phyloP scores from a whole-genome alignment of 371 early-diverging fungal species.

The Rhizopus stolonifer region DNA sequence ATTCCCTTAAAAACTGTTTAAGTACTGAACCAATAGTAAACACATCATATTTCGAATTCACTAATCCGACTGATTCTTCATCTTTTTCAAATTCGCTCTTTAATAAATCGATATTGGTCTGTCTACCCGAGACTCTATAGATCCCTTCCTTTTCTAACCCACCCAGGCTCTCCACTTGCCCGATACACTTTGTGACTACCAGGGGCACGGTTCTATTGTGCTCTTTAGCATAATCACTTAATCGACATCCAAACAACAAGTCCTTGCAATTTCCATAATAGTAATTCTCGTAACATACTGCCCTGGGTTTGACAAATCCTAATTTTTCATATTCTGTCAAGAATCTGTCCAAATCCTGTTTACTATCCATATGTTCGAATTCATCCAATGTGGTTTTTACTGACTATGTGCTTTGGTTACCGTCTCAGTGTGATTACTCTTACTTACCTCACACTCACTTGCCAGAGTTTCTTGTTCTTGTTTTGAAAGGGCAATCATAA shows the following conservation, averaged over 20 bases:
- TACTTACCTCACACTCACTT: too few relatives aligned
- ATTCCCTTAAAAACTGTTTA: slow-evolving; percentile 63
- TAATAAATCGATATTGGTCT: slow-evolving; percentile 49
- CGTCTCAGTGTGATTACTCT: not conserved
- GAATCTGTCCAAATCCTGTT: slow-evolving; percentile 32
- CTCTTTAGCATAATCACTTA: slow-evolving; percentile 37
- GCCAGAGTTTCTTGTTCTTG: slow-evolving; percentile 37
- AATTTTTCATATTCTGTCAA: slow-evolving; percentile 42
- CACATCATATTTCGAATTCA: slow-evolving; percentile 49
- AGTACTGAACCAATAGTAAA: slow-evolving; percentile 61
- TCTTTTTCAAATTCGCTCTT: slow-evolving; percentile 55
- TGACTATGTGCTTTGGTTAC: slow-evolving; percentile 34
- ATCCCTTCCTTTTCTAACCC: slow-evolving; percentile 61
- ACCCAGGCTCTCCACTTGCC: slow-evolving; percentile 51
- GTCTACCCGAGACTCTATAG: slow-evolving; percentile 59
- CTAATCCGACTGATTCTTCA: slow-evolving; percentile 47
- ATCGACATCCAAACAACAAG: slow-evolving; percentile 53
- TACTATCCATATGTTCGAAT: slow-evolving; percentile 31
- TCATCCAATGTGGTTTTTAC: slow-evolving; percentile 18
- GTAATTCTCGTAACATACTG: slow-evolving; percentile 52
- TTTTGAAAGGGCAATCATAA: slow-evolving; percentile 38
- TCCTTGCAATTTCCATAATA: slow-evolving; percentile 45
- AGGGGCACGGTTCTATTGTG: slow-evolving; percentile 46
- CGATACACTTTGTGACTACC: slow-evolving; percentile 47
- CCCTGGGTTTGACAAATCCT: slow-evolving; percentile 39